Evolutionary conservation across 2,329 filamentous ascomycete species (phyloP), one percentile per base, ranked within the genome.

Genomic region (Arthrinium puccinioides): DNA sequence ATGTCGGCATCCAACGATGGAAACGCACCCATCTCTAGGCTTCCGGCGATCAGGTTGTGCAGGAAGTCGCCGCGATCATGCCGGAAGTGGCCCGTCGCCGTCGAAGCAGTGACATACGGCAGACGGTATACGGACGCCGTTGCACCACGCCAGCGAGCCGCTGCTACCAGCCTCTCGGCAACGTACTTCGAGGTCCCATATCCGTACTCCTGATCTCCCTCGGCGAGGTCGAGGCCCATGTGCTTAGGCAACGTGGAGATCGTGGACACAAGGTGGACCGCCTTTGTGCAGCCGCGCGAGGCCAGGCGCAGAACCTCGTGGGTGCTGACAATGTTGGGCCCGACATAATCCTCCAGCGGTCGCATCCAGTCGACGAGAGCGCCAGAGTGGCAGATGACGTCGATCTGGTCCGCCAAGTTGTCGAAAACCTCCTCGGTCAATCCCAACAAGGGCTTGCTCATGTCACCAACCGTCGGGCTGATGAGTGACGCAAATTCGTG

Each of bases 321-420:
- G 9, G 53, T 47, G 39, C 52, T 50, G 16, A 56, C 42, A 13
- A 56, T 47, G 32, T 56, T 56, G 26, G 53, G 52, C 13, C 51
- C 52, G 23, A 55, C 30, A 36, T 56, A 56, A 13, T 55, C 50
- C 31, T 50, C 43, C 27, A 56, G 34, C 8, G 48, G 52, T 18
- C 47, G 52, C 48, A 55, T 47, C 53, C 52, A 56, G 38, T 56
- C 53, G 20, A 56, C 53, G 9, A 55, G 49, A 35, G 37, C 52
- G 10, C 50, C 53, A 8, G 51, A 49, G 37, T 55, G 53, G 26
- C 46, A 50, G 30, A 56, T 48, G 30, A 46, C 41, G 40, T 54
- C 50, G 7, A 55, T 46, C 21, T 32, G 21, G 20, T 50, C 32
- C 9, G 52, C 52, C 28, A 55, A 35, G 13, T 50, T 35, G 25